phyloP scores from a whole-genome alignment of 1,139 yeast species.

The Magnusiomyces fungicola region DNA sequence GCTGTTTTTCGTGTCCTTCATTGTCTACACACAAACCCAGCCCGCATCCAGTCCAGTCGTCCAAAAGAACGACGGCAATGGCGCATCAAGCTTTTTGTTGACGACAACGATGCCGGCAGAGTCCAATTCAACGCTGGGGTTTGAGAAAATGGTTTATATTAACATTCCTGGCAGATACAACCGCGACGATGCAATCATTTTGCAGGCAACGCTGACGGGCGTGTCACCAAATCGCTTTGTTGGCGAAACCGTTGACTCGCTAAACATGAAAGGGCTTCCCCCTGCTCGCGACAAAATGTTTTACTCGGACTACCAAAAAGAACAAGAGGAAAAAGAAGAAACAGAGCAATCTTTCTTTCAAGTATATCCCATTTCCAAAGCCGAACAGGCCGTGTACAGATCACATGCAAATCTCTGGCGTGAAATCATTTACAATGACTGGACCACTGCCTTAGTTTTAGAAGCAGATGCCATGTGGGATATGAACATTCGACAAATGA shows the following conservation, averaged over 20 bases:
- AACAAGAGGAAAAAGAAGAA: neutral
- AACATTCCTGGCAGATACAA: constrained; percentile 17
- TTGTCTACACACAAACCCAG: neutral
- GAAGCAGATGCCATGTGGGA: constrained; percentile 1
- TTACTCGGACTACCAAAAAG: neutral
- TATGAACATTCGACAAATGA: neutral
- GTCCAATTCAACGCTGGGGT: constrained; percentile 19
- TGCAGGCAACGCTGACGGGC: constrained; percentile 15
- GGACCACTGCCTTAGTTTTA: neutral
- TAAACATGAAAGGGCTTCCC: constrained; percentile 14
- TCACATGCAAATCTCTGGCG: constrained; percentile 9
- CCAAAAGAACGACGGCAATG: too few species aligned
- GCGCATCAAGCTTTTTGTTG: too few species aligned
- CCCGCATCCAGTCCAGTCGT: neutral
- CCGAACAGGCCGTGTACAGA: neutral
- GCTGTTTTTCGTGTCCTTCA: neutral
- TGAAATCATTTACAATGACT: constrained; percentile 1
- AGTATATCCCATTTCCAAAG: neutral
- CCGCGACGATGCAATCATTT: constrained; percentile 16
- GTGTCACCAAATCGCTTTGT: constrained; percentile 7
- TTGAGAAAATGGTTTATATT: constrained; percentile 17
- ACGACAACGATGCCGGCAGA: too few species aligned
- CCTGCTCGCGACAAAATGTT: constrained; percentile 14
- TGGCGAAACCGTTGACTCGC: constrained; percentile 13
- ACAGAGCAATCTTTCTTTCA: neutral